Conservation (phyloP, 2,329 filamentous ascomycete species). For the Fusarium sp. region DNA sequence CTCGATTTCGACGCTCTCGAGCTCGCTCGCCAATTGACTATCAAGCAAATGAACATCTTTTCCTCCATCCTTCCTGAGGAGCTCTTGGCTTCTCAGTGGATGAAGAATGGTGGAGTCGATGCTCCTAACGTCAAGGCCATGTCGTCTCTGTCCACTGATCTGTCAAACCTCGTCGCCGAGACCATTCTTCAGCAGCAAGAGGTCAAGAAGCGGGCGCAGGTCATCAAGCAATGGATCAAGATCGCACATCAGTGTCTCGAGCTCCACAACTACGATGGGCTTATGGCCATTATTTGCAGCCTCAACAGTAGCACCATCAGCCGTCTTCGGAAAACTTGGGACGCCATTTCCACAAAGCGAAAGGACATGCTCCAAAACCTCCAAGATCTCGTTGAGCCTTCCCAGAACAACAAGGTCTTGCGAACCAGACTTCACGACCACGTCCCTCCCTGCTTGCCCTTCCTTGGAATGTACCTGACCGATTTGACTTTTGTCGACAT, state of each 20-base stretch:
- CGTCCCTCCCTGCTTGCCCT: conserved; percentile 91
- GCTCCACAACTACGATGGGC: conserved; percentile 92
- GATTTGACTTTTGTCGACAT: conserved; percentile 96
- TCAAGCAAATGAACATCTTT: conserved; percentile 92
- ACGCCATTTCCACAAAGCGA: conserved; percentile 83
- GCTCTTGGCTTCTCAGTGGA: conserved; percentile 92
- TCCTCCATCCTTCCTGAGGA: conserved; percentile 93
- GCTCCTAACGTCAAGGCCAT: conserved; percentile 93
- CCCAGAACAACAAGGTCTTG: conserved; percentile 90
- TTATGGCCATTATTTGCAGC: conserved; percentile 97
- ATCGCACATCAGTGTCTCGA: conserved; percentile 87
- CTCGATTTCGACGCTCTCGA: conserved; percentile 93
- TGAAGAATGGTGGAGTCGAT: conserved; percentile 82
- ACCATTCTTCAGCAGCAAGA: conserved; percentile 91
- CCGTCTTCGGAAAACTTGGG: conserved; percentile 92
- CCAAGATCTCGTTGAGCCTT: conserved; percentile 86
- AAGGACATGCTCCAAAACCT: conserved; percentile 82
- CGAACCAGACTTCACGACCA: conserved; percentile 86
- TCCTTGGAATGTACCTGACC: conserved; percentile 95
- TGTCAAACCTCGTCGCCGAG: conserved; percentile 92
- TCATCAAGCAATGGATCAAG: conserved; percentile 99
- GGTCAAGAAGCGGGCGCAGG: conserved; percentile 86
- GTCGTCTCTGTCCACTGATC: conserved; percentile 90
- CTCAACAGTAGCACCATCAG: conserved; percentile 92
- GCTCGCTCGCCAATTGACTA: conserved; percentile 88